These are phyloP conservation scores for Capronia americana DNA, from an alignment of 2,329 filamentous ascomycete genomes.

Conservation along the genomic window DNA sequence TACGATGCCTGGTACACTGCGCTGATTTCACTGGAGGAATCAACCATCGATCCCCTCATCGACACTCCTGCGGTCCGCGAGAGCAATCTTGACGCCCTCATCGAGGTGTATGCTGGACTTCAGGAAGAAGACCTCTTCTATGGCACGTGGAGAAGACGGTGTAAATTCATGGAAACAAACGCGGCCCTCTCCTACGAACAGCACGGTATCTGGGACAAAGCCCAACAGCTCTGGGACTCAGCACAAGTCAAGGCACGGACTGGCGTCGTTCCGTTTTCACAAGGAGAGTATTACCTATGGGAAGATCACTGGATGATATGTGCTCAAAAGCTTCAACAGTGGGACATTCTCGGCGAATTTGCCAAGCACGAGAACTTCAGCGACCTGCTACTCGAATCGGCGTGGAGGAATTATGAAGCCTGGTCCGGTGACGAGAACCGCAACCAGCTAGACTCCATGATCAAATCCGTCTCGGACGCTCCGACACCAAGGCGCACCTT, in stretches of 20 bases:
- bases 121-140: conserved; percentile 98
- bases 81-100: conserved; percentile 93
- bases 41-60: conserved; percentile 80
- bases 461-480: conserved; percentile 97
- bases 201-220: conserved; percentile 99
- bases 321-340: conserved; percentile 97
- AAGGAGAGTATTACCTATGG: conserved; percentile 98
- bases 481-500: conserved; percentile 92
- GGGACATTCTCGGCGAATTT: conserved; percentile 97
- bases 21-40: conserved; percentile 85
- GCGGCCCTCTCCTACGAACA: conserved; percentile 97
- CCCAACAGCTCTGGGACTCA: conserved; percentile 93
- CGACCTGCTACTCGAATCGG: conserved; percentile 91
- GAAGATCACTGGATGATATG: conserved; percentile 99
- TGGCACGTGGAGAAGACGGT: conserved; percentile 91
- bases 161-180: conserved; percentile 97
- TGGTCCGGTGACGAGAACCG: conserved; percentile 88
- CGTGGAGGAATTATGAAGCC: conserved; percentile 93
- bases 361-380: conserved; percentile 99
- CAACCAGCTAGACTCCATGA: conserved; percentile 87
- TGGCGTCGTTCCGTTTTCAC: conserved; percentile 93
- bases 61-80: conserved; percentile 86
- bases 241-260: conserved; percentile 97
- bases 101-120: conserved; percentile 86
- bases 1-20: conserved; percentile 99